Evolutionary conservation across 1,284 basidiomycete genomes (phyloP), one percentile per base, ranked within the genome.

Genomic region (Apiotrichum domesticum): DNA sequence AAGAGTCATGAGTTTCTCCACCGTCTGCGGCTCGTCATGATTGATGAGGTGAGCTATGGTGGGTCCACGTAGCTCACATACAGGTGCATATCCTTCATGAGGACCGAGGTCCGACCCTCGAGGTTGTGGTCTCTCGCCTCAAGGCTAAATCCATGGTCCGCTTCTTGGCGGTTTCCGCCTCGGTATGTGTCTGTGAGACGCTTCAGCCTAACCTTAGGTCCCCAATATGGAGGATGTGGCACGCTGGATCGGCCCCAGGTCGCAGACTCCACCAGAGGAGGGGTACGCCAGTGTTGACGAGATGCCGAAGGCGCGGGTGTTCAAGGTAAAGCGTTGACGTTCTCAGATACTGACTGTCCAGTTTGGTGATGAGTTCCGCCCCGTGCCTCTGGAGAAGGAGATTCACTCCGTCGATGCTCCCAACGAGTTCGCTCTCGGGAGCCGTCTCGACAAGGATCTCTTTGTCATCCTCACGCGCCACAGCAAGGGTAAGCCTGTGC

Each of bases 41-140:
- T 98, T 42, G 95, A 98, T 68, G 95, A 98, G 77, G 90, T 88
- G 56, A 51, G 78, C 61, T 21, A 41, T 39, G 9, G 6, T 29
- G 4, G 13, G 9, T 9, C 33, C 41, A 5, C 41, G 41, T 49
- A 14, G 62, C 44, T 42, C 8, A 35, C 3, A 4, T 11, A 6
- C 61, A 93, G 90, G 89, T 96, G 3, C 95, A 98, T 72, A 87
- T 94, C 48, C 81, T 98, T 9, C 88, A 91, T 53, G 95, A 98
- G 74, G 79, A 81, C 15, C 83, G 92, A 42, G 93, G 94, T 21
- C 89, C 91, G 56, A 91, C 90, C 3, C 80, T 98, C 3, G 95
- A 98, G 76, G 94, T 96, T 4, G 84, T 97, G 6, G 82, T 96
- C 35, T 88, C 90, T 1, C 84, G 95, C n/a, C 95, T 96, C 88